Conservation (phyloP, 352 stramenopile genomes). For the Pythium phragmitis region DNA sequence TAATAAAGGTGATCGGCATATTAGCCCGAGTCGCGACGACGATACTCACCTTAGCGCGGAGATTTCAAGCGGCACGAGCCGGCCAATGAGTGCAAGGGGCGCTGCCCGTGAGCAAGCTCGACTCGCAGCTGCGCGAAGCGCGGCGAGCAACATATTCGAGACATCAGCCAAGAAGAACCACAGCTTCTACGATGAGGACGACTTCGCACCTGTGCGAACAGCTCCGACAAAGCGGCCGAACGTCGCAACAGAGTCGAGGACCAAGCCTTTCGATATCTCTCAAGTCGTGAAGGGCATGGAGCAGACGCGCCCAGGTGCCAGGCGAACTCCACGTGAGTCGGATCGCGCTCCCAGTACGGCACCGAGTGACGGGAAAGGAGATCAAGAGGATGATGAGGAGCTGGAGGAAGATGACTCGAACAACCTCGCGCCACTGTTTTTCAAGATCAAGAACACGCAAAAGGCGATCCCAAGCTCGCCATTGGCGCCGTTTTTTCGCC, state of each 20-base stretch:
- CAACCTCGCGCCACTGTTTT: conserved; percentile 65
- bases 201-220: conserved; percentile 36
- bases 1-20: background rate
- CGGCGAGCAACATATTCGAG: conserved; percentile 36
- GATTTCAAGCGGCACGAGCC: background rate
- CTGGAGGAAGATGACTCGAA: conserved; percentile 46
- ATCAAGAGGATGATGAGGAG: conserved; percentile 35
- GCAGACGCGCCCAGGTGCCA: conserved; percentile 16
- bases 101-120: conserved; percentile 49
- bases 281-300: conserved; percentile 64
- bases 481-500: conserved; percentile 79
- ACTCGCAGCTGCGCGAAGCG: conserved; percentile 41
- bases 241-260: conserved; percentile 11
- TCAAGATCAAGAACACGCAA: conserved; percentile 82
- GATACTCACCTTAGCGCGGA: background rate
- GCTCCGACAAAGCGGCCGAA: conserved; percentile 10
- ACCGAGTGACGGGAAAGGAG: background rate
- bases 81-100: conserved; percentile 61
- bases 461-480: conserved; percentile 71
- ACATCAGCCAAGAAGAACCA: conserved; percentile 59
- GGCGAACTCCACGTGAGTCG: conserved; percentile 1
- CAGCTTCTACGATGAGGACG: conserved; percentile 74
- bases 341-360: background rate
- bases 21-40: background rate
- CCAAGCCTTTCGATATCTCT: conserved; percentile 59